Percentiles rank a stretch among this genome's conserved stretches.
phyloP scores from a whole-genome alignment of 768 basidiomycete genomes.

The Lentinula detonsa region DNA sequence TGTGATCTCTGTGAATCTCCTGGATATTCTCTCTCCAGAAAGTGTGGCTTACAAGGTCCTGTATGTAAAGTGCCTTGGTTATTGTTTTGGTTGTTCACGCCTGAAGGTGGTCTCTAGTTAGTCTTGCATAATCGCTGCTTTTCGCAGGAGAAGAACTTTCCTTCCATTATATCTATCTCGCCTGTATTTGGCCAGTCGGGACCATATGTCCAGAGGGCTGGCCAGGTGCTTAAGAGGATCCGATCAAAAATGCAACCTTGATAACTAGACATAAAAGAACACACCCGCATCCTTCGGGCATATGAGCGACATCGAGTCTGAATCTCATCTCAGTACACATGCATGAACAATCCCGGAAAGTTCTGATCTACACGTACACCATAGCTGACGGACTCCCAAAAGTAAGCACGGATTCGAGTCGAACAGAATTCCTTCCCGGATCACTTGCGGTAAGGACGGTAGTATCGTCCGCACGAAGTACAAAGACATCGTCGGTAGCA shows the following conservation, averaged over 20 bases:
- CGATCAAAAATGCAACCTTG: neutral
- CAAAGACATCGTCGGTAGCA: slow-evolving; percentile 43
- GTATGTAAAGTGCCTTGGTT: slow-evolving; percentile 57
- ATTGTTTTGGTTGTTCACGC: slow-evolving; percentile 46
- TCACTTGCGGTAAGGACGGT: slow-evolving; percentile 40
- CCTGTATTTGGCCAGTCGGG: slow-evolving; percentile 45
- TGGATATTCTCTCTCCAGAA: neutral
- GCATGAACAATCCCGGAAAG: neutral
- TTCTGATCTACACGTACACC: slow-evolving; percentile 12
- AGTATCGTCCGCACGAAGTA: slow-evolving; percentile 50
- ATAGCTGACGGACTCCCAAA: slow-evolving; percentile 47
- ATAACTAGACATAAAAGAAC: slow-evolving; percentile 37
- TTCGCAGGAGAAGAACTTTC: slow-evolving; percentile 10
- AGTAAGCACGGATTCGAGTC: slow-evolving; percentile 45
- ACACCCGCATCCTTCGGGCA: slow-evolving; percentile 58
- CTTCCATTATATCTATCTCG: slow-evolving; percentile 50
- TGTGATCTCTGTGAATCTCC: slow-evolving; percentile 10
- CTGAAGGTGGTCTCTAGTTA: neutral
- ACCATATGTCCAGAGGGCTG: slow-evolving; percentile 24
- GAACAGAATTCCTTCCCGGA: slow-evolving; percentile 50
- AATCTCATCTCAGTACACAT: neutral
- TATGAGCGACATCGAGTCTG: slow-evolving; percentile 47
- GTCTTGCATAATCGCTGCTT: neutral
- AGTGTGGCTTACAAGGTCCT: slow-evolving; percentile 26
- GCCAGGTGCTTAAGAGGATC: slow-evolving; percentile 26